Evolutionary conservation across 495 filamentous ascomycete species (phyloP).

Genomic region (Choiromyces venosus): DNA sequence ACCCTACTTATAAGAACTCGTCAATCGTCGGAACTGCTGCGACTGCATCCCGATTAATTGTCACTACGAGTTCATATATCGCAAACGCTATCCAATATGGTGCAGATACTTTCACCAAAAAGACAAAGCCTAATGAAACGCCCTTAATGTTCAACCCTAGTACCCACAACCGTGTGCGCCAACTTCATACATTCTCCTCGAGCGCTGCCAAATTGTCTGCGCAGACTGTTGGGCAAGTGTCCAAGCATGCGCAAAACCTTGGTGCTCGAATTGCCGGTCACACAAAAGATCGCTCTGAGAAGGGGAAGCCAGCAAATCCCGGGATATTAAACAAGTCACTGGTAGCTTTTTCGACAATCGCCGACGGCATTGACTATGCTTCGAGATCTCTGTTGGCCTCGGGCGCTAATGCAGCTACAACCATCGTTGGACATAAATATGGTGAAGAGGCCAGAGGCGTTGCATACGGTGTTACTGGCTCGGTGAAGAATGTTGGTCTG

Average conservation of each 20-base stretch:
- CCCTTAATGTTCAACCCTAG: slow-evolving; percentile 82
- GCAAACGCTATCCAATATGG: slow-evolving; percentile 67
- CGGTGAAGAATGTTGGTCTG: slow-evolving; percentile 88
- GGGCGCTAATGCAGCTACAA: slow-evolving; percentile 67
- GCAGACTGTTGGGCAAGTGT: slow-evolving; percentile 78
- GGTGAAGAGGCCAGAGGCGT: slow-evolving; percentile 76
- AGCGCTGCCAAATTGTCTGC: slow-evolving; percentile 71
- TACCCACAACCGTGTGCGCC: slow-evolving; percentile 77
- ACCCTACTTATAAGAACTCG: slow-evolving; percentile 83
- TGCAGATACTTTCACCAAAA: slow-evolving; percentile 75
- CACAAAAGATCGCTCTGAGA: slow-evolving; percentile 47
- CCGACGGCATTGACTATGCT: slow-evolving; percentile 84
- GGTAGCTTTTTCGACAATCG: slow-evolving; percentile 93
- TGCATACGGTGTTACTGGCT: slow-evolving; percentile 66
- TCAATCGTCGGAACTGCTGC: slow-evolving; percentile 84
- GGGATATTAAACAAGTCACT: slow-evolving; percentile 89
- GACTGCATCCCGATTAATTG: slow-evolving; percentile 84
- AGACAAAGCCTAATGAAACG: slow-evolving; percentile 64
- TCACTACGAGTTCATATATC: slow-evolving; percentile 73
- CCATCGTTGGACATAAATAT: slow-evolving; percentile 76
- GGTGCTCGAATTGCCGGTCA: slow-evolving; percentile 67
- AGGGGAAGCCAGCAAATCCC: slow-evolving; percentile 61
- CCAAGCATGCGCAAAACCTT: slow-evolving; percentile 75
- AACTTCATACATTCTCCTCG: slow-evolving; percentile 73
- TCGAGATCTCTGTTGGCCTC: slow-evolving; percentile 68